These are phyloP conservation scores for Scheffersomyces stipitis DNA, from an alignment of 805 yeast species.

Conservation along the genomic window DNA sequence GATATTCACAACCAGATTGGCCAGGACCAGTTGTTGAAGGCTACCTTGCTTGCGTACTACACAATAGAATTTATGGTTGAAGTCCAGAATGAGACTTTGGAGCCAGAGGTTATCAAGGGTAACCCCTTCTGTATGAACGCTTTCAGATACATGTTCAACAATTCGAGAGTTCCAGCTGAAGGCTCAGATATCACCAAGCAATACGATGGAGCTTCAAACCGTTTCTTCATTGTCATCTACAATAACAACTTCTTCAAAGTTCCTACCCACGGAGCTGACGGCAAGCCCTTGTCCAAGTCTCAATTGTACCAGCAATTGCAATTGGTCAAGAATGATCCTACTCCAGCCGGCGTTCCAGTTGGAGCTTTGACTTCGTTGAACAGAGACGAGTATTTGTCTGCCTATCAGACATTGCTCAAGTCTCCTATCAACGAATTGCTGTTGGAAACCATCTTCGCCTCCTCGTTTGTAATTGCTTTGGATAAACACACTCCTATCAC, in stretches of 20 bases:
- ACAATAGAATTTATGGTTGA: conserved; percentile 65
- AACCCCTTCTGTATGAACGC: conserved; percentile 94
- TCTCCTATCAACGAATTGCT: conserved; percentile 63
- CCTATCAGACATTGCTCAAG: conserved; percentile 55
- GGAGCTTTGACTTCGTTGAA: conserved; percentile 83
- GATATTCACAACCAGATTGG: conserved; percentile 61
- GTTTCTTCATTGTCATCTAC: conserved; percentile 69
- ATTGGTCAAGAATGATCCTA: conserved; percentile 44
- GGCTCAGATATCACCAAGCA: conserved; percentile 61
- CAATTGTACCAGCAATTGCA: conserved; percentile 60
- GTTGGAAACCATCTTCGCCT: conserved; percentile 65
- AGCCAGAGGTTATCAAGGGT: conserved; percentile 75
- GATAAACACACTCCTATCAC: conserved; percentile 75
- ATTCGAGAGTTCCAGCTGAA: conserved; percentile 72
- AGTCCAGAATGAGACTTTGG: conserved; percentile 70
- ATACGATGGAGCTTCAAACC: conserved; percentile 51
- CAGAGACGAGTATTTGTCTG: conserved; percentile 75
- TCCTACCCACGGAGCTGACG: conserved; percentile 51
- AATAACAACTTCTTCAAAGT: conserved; percentile 83
- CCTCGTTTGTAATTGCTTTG: conserved; percentile 79
- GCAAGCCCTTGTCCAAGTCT: conserved; percentile 43
- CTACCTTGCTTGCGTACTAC: conserved; percentile 70
- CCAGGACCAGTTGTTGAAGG: conserved; percentile 64
- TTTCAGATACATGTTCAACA: conserved; percentile 87
- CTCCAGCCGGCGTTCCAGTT: conserved; percentile 51